A percentile compares a stretch with the other conserved stretches of the same genome.
Conservation (phyloP, 176 grass and related monocot genomes). For the Aegilops umbellulata region DNA sequence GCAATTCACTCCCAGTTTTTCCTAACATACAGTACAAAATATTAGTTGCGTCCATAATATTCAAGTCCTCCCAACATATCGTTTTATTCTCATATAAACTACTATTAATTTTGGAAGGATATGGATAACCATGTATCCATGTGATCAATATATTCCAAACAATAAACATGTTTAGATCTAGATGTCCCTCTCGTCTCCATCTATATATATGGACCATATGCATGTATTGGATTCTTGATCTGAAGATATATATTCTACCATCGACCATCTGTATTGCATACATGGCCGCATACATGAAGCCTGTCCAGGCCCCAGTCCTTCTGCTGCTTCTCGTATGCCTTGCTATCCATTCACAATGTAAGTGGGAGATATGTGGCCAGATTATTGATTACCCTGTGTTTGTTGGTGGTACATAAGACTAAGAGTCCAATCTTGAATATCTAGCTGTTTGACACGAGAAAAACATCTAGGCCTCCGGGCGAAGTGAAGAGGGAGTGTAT, state of each 20-base stretch:
- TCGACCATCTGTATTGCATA: not conserved
- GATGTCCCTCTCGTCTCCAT: not conserved
- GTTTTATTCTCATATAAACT: too few species aligned
- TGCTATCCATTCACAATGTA: not conserved
- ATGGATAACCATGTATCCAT: too few species aligned
- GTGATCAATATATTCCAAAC: not conserved
- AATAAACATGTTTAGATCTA: not conserved
- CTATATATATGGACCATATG: not conserved
- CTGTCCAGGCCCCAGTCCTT: not conserved
- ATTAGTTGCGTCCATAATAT: too few species aligned
- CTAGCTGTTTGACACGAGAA: too few species aligned
- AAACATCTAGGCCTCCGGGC: too few species aligned
- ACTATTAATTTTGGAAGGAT: too few species aligned
- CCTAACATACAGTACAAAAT: too few species aligned
- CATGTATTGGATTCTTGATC: not conserved
- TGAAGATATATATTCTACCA: not conserved
- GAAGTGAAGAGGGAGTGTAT: too few species aligned
- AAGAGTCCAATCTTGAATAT: too few species aligned
- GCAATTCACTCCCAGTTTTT: too few species aligned
- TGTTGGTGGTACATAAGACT: too few species aligned
- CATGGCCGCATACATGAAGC: not conserved
- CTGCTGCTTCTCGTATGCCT: not conserved
- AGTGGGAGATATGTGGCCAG: not conserved
- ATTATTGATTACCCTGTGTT: not conserved
- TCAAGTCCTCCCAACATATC: too few species aligned